Conservation (phyloP, 2,329 filamentous ascomycete species). For the Botrytis hyacinthi region DNA sequence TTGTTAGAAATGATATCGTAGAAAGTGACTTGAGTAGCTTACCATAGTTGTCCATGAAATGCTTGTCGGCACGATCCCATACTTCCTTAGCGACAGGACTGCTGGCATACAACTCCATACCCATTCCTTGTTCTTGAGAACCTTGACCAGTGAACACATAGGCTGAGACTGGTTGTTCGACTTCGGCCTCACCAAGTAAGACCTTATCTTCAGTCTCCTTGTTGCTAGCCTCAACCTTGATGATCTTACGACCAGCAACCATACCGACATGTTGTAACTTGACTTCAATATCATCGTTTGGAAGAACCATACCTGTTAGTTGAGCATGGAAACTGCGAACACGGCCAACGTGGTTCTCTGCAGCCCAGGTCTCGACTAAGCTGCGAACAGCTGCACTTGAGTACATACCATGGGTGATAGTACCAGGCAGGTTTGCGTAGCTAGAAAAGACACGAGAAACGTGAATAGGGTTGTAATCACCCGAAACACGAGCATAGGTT, state of each 20-base stretch:
- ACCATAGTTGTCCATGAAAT: conserved; percentile 99
- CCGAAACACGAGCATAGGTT: conserved; percentile 95
- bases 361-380: conserved; percentile 96
- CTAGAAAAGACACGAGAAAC: conserved; percentile 94
- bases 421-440: conserved; percentile 93
- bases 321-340: conserved; percentile 97
- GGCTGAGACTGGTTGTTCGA: conserved; percentile 93
- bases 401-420: conserved; percentile 99
- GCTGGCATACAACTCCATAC: conserved; percentile 96
- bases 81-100: conserved; percentile 94
- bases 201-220: conserved; percentile 97
- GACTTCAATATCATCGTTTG: conserved; percentile 92
- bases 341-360: conserved; percentile 96
- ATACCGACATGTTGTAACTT: conserved; percentile 96
- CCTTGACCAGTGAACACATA: conserved; percentile 99
- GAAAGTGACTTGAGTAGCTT: conserved; percentile 40
- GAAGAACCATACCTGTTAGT: conserved; percentile 97
- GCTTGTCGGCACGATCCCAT: conserved; percentile 96
- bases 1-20: conserved; percentile 31
- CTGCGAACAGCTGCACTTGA: conserved; percentile 94
- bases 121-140: conserved; percentile 98
- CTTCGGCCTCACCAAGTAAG: conserved; percentile 89
- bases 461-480: conserved; percentile 98
- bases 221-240: conserved; percentile 96
- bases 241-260: conserved; percentile 97